Evolutionary conservation across 2,329 filamentous ascomycete species (phyloP).

Genomic region (Mollisiaceae sp.): DNA sequence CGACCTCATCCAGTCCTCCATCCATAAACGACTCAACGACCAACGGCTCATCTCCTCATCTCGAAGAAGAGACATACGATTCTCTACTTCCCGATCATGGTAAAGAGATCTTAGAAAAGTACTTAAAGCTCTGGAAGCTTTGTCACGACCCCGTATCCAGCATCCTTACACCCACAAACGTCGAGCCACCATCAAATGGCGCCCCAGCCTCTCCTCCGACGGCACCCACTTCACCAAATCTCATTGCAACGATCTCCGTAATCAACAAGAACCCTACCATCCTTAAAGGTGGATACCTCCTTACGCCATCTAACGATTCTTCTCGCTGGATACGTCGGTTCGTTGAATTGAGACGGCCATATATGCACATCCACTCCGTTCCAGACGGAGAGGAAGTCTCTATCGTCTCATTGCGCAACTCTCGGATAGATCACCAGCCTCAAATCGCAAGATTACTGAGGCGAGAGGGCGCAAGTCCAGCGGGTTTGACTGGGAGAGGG

Average conservation of each 20-base stretch:
- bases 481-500: conserved; percentile 30
- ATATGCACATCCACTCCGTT: conserved; percentile 86
- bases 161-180: conserved; percentile 65
- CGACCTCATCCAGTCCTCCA: background rate
- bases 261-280: conserved; percentile 81
- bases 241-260: conserved; percentile 77
- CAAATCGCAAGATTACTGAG: conserved; percentile 79
- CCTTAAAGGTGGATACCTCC: conserved; percentile 85
- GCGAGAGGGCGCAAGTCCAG: conserved; percentile 31
- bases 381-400: conserved; percentile 89
- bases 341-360: conserved; percentile 88
- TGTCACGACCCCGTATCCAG: conserved; percentile 44
- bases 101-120: conserved; percentile 49
- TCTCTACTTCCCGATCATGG: conserved; percentile 39
- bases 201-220: conserved; percentile 43
- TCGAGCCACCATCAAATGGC: conserved; percentile 71
- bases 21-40: conserved; percentile 24
- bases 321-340: conserved; percentile 91
- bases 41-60: conserved; percentile 15
- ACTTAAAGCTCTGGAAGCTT: conserved; percentile 42
- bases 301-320: conserved; percentile 81
- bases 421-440: conserved; percentile 89
- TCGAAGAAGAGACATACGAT: conserved; percentile 29
- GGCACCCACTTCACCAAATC: conserved; percentile 45
- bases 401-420: conserved; percentile 86